phyloP scores from a whole-genome alignment of 202 grass and related monocot genomes.

The Eragrostis tef region DNA sequence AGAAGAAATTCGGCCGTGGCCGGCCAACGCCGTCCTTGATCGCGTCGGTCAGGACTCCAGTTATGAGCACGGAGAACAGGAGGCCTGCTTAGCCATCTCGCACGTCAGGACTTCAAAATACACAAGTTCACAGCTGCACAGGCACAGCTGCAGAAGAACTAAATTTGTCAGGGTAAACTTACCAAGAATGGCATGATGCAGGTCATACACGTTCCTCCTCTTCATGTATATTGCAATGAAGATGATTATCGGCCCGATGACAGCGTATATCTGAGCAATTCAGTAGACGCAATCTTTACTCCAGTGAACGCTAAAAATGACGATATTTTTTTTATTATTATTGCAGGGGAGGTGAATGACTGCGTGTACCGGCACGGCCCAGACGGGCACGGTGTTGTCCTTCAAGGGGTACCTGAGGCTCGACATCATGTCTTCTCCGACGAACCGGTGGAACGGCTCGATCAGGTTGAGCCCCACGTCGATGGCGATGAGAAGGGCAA shows the following conservation, averaged over 20 bases:
- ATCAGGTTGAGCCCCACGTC: conserved; percentile 73
- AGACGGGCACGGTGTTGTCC: conserved; percentile 83
- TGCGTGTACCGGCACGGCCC: conserved; percentile 74
- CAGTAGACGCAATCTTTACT: not conserved
- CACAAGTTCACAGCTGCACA: not conserved
- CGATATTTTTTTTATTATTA: too few species aligned
- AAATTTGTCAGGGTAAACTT: not conserved
- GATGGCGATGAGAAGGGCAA: conserved; percentile 53
- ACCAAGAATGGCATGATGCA: conserved; percentile 89
- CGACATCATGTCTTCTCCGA: conserved; percentile 70
- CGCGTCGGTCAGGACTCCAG: conserved; percentile 75
- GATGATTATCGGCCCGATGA: conserved; percentile 63
- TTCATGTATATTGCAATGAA: conserved; percentile 65
- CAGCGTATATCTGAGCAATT: conserved; percentile 54
- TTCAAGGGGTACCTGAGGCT: conserved; percentile 75
- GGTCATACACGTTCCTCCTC: conserved; percentile 76
- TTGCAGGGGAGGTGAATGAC: not conserved
- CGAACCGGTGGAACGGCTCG: conserved; percentile 89
- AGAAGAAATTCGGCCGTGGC: conserved; percentile 89
- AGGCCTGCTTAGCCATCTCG: conserved; percentile 47
- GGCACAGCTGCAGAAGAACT: not conserved
- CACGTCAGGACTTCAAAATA: not conserved
- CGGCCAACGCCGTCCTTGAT: conserved; percentile 89
- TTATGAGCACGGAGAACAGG: conserved; percentile 82
- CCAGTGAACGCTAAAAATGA: not conserved